phyloP scores from a whole-genome alignment of 257 asterid species.

The Phtheirospermum japonicum region DNA sequence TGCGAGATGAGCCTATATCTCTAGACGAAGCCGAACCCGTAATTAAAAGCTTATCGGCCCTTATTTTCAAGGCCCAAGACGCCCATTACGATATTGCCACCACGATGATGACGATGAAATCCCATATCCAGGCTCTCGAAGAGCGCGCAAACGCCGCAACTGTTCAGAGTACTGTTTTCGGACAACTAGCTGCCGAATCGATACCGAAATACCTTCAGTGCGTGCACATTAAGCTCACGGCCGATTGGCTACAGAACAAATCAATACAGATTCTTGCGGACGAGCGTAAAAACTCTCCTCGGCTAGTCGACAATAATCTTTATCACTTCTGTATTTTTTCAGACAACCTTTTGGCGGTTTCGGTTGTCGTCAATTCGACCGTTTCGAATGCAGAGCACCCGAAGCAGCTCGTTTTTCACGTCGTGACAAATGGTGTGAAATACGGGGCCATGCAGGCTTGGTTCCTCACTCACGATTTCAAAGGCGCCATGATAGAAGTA shows the following conservation, averaged over 20 bases:
- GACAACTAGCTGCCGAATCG: slow-evolving; percentile 72
- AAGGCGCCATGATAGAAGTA: slow-evolving; percentile 70
- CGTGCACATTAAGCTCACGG: slow-evolving; percentile 56
- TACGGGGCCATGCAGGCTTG: slow-evolving; percentile 86
- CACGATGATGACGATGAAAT: slow-evolving; percentile 76
- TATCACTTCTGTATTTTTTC: slow-evolving; percentile 90
- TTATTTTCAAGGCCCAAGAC: slow-evolving; percentile 74
- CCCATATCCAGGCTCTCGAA: slow-evolving; percentile 81
- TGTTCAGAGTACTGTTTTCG: slow-evolving; percentile 63
- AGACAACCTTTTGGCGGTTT: slow-evolving; percentile 74
- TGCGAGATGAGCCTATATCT: slow-evolving; percentile 66
- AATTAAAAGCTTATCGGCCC: slow-evolving; percentile 72
- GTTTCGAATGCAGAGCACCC: slow-evolving; percentile 78
- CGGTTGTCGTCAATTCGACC: slow-evolving; percentile 78
- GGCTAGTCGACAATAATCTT: slow-evolving; percentile 67
- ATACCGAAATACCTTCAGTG: slow-evolving; percentile 76
- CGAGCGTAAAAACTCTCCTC: slow-evolving; percentile 66
- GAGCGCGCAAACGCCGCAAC: slow-evolving; percentile 68
- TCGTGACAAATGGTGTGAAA: slow-evolving; percentile 65
- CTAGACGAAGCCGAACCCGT: slow-evolving; percentile 78
- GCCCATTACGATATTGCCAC: slow-evolving; percentile 89
- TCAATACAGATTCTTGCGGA: slow-evolving; percentile 51
- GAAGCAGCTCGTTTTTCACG: slow-evolving; percentile 76
- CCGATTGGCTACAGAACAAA: slow-evolving; percentile 60
- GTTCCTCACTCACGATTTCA: slow-evolving; percentile 68